Conservation (phyloP, 2,329 filamentous ascomycete genomes). For the Coniella lustricola region DNA sequence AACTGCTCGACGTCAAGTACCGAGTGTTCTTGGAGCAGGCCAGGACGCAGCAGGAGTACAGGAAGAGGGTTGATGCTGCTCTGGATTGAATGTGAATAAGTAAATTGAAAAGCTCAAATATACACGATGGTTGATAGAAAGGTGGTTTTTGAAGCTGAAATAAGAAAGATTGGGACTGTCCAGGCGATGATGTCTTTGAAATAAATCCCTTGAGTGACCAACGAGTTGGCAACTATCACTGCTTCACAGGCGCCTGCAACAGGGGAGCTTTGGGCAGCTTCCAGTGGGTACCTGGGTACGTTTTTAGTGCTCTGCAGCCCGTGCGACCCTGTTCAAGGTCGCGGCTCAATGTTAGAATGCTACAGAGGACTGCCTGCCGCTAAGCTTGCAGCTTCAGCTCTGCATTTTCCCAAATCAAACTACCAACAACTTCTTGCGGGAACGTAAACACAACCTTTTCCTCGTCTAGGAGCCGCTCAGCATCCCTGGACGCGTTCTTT, state of each 20-base stretch:
- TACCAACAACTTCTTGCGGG: neutral
- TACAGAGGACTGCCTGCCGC: constrained; percentile 8
- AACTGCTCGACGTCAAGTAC: constrained; percentile 81
- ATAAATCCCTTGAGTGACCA: too few relatives aligned
- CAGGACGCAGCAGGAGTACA: constrained; percentile 74
- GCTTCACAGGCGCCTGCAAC: neutral
- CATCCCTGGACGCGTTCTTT: constrained; percentile 12
- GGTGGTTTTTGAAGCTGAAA: too few relatives aligned
- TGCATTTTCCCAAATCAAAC: constrained; percentile 3
- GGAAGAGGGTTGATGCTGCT: constrained; percentile 66
- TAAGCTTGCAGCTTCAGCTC: neutral
- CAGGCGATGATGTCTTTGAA: too few relatives aligned
- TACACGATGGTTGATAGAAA: too few relatives aligned
- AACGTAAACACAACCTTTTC: constrained; percentile 15
- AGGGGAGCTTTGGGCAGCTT: neutral
- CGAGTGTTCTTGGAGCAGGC: constrained; percentile 93
- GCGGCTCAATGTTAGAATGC: neutral
- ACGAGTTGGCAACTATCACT: too few relatives aligned
- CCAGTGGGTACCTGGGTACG: neutral
- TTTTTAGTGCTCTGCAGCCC: neutral
- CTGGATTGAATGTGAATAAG: constrained; percentile 18
- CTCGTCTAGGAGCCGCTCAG: constrained; percentile 1
- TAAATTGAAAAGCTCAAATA: neutral
- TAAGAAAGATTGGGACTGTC: too few relatives aligned
- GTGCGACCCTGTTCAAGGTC: neutral